Evolutionary conservation across 805 yeast genomes (phyloP).

Genomic region (Diddensiella transvaalensis): DNA sequence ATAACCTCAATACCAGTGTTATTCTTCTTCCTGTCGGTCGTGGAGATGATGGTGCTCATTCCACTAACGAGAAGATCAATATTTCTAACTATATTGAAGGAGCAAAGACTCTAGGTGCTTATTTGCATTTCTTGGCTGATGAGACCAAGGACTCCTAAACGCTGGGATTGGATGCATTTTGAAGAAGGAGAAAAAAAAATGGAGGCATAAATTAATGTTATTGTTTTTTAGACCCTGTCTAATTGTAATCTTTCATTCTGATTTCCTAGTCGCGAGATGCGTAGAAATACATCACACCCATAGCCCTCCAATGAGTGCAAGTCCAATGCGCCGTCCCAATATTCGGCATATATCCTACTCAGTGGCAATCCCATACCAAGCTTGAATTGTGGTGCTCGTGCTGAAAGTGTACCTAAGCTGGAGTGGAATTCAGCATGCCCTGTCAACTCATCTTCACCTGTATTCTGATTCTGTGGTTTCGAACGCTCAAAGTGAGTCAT

Average conservation of each 20-base stretch:
- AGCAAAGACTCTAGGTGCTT: constrained; percentile 87
- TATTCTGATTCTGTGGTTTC: constrained; percentile 24
- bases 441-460: constrained; percentile 52
- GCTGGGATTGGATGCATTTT: neutral
- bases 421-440: constrained; percentile 27
- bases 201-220: neutral
- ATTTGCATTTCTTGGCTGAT: constrained; percentile 78
- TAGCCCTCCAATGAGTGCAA: constrained; percentile 84
- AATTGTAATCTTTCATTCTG: constrained; percentile 60
- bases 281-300: constrained; percentile 84
- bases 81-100: constrained; percentile 89
- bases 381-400: constrained; percentile 69
- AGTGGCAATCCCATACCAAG: constrained; percentile 88
- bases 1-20: constrained; percentile 79
- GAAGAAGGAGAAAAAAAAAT: neutral
- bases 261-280: constrained; percentile 73
- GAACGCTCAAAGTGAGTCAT: constrained; percentile 17
- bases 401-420: constrained; percentile 61
- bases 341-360: constrained; percentile 90
- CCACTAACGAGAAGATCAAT: constrained; percentile 92
- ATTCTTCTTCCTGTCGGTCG: constrained; percentile 94
- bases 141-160: constrained; percentile 30
- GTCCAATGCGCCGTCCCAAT: constrained; percentile 90
- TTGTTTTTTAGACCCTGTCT: constrained; percentile 55
- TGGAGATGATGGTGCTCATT: constrained; percentile 99